phyloP scores from a whole-genome alignment of 1,284 basidiomycete genomes.

The Paramarasmius palmivorus region DNA sequence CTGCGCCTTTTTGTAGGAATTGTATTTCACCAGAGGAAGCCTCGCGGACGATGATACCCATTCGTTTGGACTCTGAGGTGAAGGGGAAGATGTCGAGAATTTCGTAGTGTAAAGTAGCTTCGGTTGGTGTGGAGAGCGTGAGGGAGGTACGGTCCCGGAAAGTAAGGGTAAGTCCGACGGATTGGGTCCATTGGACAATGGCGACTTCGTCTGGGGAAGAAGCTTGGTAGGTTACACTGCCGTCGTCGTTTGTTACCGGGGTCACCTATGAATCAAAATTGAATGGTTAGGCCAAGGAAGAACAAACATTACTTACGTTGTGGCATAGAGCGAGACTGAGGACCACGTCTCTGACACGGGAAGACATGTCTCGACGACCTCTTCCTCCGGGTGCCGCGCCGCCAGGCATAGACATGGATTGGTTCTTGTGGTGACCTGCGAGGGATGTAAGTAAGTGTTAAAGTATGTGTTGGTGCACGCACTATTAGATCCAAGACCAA shows the following conservation, averaged over 20 bases:
- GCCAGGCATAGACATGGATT: neutral
- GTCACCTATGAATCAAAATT: constrained; percentile 70
- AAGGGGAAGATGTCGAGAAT: constrained; percentile 97
- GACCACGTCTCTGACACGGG: constrained; percentile 92
- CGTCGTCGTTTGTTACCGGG: constrained; percentile 93
- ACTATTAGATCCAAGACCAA: constrained; percentile 58
- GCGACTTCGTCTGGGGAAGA: constrained; percentile 99
- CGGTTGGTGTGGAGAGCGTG: constrained; percentile 71
- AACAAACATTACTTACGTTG: constrained; percentile 61
- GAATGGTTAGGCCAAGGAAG: neutral
- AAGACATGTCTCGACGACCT: constrained; percentile 93
- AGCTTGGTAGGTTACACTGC: constrained; percentile 93
- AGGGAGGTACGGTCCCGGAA: constrained; percentile 89
- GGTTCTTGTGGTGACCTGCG: neutral
- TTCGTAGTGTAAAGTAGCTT: constrained; percentile 70
- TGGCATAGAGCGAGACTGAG: constrained; percentile 94
- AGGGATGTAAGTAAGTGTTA: constrained; percentile 43
- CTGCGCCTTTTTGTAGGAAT: constrained; percentile 97
- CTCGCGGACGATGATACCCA: constrained; percentile 96
- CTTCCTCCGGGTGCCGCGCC: too few species aligned
- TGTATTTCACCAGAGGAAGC: constrained; percentile 72
- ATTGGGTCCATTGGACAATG: constrained; percentile 98
- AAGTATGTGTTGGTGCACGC: constrained; percentile 33
- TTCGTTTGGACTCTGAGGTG: constrained; percentile 97
- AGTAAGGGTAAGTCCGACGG: constrained; percentile 86